Conservation (phyloP, 495 filamentous ascomycete genomes). For the Mytilinidion resinicola region DNA sequence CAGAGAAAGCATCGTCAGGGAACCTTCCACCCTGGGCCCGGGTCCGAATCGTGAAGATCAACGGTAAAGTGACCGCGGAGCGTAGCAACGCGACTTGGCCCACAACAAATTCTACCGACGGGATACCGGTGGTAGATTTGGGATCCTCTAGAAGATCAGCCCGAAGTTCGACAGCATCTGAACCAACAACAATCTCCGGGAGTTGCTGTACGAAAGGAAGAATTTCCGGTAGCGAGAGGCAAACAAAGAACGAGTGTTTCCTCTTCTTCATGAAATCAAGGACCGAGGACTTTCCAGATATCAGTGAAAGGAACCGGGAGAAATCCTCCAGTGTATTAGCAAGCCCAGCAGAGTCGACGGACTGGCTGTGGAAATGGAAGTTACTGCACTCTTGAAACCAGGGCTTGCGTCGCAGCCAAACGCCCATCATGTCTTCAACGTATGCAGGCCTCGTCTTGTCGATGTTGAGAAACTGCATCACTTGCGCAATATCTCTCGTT, state of each 20-base stretch:
- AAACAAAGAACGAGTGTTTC: constrained; percentile 83
- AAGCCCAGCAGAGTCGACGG: constrained; percentile 52
- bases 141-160: constrained; percentile 88
- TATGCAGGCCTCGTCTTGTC: constrained; percentile 93
- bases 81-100: constrained; percentile 78
- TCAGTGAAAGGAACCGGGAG: constrained; percentile 63
- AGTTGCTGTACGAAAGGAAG: constrained; percentile 55
- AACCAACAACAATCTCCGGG: constrained; percentile 69
- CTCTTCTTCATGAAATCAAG: constrained; percentile 63
- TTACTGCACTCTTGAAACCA: constrained; percentile 95
- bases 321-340: constrained; percentile 70
- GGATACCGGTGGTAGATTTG: constrained; percentile 49
- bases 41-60: constrained; percentile 92
- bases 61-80: constrained; percentile 64
- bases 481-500: constrained; percentile 76
- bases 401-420: constrained; percentile 85
- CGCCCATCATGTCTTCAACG: constrained; percentile 84
- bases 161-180: constrained; percentile 87
- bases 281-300: constrained; percentile 62
- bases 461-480: constrained; percentile 82
- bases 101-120: constrained; percentile 66
- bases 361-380: constrained; percentile 81
- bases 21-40: constrained; percentile 82
- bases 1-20: constrained; percentile 65
- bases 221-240: constrained; percentile 75